phyloP scores from a whole-genome alignment of 2,329 filamentous ascomycete species.

The Orbilia javanica region DNA sequence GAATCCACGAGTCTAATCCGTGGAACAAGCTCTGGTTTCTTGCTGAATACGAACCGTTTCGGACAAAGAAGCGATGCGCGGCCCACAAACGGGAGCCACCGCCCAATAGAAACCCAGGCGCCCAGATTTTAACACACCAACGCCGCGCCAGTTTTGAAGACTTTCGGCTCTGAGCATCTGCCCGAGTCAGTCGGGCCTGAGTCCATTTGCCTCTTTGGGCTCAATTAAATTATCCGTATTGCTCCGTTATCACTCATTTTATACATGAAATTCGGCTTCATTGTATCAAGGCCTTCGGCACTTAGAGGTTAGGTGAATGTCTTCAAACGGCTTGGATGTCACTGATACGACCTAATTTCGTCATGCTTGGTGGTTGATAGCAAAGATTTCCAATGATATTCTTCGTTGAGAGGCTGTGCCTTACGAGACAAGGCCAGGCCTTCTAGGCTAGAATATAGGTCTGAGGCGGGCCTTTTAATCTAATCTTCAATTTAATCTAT shows the following conservation, averaged over 20 bases:
- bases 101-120: neutral
- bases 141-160: neutral
- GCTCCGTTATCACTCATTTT: neutral
- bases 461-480: too few species aligned
- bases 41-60: neutral
- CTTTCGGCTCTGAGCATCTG: neutral
- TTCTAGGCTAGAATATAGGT: too few species aligned
- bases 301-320: too few species aligned
- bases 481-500: too few species aligned
- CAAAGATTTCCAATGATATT: too few species aligned
- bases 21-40: neutral
- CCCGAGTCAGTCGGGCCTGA: slow-evolving; percentile 10
- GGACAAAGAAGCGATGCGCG: neutral
- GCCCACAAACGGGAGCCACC: neutral
- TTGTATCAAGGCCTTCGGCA: too few species aligned
- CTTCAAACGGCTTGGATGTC: too few species aligned
- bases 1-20: neutral
- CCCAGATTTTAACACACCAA: neutral
- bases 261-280: neutral
- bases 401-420: too few species aligned
- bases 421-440: too few species aligned
- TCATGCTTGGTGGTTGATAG: too few species aligned
- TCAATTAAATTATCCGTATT: neutral
- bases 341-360: too few species aligned
- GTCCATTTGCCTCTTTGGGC: neutral